These are phyloP conservation scores for Pachyrhizus erosus DNA, from an alignment of 306 rosid species.

Conservation along the genomic window DNA sequence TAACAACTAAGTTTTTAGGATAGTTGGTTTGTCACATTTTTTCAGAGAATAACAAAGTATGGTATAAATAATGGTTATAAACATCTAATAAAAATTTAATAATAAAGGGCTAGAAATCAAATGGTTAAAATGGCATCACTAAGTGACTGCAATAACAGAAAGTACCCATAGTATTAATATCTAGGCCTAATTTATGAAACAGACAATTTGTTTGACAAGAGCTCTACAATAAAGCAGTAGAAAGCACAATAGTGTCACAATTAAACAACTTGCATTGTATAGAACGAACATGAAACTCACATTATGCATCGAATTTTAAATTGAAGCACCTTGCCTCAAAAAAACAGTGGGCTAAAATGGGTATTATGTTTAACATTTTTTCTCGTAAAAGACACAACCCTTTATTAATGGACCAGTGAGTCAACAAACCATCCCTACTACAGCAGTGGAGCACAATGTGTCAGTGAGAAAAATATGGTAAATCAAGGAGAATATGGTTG, in stretches of 20 bases:
- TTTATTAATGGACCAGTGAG: background rate
- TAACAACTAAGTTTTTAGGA: background rate
- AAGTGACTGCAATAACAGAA: constrained; percentile 1
- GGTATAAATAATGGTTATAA: background rate
- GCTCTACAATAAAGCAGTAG: background rate
- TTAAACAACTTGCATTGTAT: background rate
- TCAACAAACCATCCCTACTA: constrained; percentile 1
- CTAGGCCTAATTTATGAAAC: background rate
- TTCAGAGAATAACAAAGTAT: background rate
- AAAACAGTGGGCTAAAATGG: background rate
- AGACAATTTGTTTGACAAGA: constrained; percentile 1
- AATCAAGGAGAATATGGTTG: background rate
- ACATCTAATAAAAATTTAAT: background rate
- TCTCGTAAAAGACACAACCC: background rate
- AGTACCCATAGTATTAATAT: background rate
- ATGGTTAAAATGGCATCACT: background rate
- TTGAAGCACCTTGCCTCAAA: background rate
- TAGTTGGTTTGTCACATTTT: background rate
- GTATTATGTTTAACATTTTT: background rate
- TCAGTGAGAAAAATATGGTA: background rate
- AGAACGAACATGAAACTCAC: background rate
- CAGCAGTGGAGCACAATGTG: background rate
- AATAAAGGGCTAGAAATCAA: background rate
- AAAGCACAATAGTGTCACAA: background rate
- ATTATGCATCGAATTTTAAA: background rate